Evolutionary conservation across 306 rosid species (phyloP).

Genomic region (Hippophae gyantsensis): DNA sequence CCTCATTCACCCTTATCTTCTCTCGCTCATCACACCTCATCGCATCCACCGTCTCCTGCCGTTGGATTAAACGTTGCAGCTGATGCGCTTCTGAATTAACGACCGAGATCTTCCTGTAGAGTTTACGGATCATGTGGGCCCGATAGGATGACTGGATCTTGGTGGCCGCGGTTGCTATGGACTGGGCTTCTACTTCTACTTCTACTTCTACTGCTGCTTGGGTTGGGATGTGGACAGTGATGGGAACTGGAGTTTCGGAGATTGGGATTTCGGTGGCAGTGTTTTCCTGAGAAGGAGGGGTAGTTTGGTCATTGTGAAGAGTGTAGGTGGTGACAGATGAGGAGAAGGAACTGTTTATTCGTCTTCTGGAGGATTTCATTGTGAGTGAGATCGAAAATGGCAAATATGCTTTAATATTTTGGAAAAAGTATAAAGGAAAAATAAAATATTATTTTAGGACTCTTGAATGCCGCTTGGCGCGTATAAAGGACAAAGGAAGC

Average conservation of each 20-base stretch:
- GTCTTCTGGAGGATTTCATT: constrained; percentile 34
- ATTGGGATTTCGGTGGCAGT: constrained; percentile 33
- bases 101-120: constrained; percentile 42
- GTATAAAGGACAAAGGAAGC: no score
- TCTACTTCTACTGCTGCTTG: neutral
- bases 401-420: no score
- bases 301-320: constrained; percentile 38
- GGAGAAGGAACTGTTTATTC: constrained; percentile 19
- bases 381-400: no score
- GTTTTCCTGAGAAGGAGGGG: constrained; percentile 24
- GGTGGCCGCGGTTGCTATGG: constrained; percentile 36
- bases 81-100: constrained; percentile 51
- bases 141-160: constrained; percentile 71
- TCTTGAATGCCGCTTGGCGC: no score
- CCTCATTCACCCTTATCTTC: constrained; percentile 70
- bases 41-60: constrained; percentile 91
- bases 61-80: constrained; percentile 57
- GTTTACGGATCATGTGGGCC: constrained; percentile 56
- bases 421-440: no score
- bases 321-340: constrained; percentile 36
- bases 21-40: constrained; percentile 52
- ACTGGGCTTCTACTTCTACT: constrained; percentile 1
- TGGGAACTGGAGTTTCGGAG: constrained; percentile 21
- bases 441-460: no score
- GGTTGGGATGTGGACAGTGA: constrained; percentile 16